These are phyloP conservation scores for Brassica rapa DNA, from an alignment of 345 rosid species.

Conservation along the genomic window DNA sequence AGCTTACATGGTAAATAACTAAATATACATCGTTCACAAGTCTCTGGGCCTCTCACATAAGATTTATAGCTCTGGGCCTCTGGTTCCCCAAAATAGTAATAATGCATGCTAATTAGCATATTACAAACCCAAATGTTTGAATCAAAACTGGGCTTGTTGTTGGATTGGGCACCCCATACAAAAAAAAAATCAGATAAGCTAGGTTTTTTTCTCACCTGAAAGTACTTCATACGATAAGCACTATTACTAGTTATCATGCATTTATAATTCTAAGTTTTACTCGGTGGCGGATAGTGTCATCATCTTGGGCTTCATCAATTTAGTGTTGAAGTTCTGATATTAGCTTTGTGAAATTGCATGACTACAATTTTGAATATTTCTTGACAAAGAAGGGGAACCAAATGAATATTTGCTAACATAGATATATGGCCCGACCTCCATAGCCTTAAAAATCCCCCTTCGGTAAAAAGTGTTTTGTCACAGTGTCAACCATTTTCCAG, in stretches of 20 bases:
- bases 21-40: not conserved
- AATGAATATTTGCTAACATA: not conserved
- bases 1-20: not conserved
- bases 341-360: not conserved
- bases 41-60: not conserved
- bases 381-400: not conserved
- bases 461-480: not conserved
- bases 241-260: conserved; percentile 11
- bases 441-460: not conserved
- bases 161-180: conserved; percentile 6
- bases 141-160: conserved; percentile 16
- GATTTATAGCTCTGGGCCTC: not conserved
- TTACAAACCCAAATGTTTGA: not conserved
- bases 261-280: not conserved
- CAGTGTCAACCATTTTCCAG: not conserved
- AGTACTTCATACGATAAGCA: not conserved
- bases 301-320: not conserved
- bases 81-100: not conserved
- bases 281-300: not conserved
- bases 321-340: too few species aligned
- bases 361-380: not conserved
- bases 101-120: not conserved
- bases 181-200: not conserved
- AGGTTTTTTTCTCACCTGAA: not conserved
- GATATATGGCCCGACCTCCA: not conserved